Base-by-base conservation (phyloP, 805 yeast genomes). In the Candida pseudofarinosa region DNA sequence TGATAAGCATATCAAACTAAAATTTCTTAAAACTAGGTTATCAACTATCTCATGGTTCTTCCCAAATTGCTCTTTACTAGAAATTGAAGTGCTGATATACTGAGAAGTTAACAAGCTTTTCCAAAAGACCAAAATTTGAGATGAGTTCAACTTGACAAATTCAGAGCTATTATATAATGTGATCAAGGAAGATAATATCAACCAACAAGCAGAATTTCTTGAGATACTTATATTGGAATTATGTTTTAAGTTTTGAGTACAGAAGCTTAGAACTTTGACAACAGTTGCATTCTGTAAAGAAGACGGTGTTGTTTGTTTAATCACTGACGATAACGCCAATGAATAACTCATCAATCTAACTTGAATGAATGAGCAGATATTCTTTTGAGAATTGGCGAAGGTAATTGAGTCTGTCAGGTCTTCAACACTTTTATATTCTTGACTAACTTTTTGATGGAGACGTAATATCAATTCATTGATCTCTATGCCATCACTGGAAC, bases 81-180 rank as follows among this genome's bases (percentile, higher is more conserved):
- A 40, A 33, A 55, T 34, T 6, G 50, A 43, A 3, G 62, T 44
- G 30, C 65, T 55, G 10, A 65, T 59, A 37, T 56, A 67, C 39
- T 70, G 75, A 1, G 74, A 67, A 2, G 76, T 70, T 43, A 71
- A 59, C 15, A 71, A 56, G 47, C 67, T 60, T 45, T 71, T 71
- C 75, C 75, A 71, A 37, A 69, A 70, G 4, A 71, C 67, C 31
- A 70, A 53, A 40, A 69, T 62, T 46, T 70, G 75, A 1, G 76
- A 69, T 0, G 74, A 66, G 47, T 70, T 70, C 48, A 71, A 59
- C 43, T 60, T 61, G 14, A 71, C 73, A 48, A 66, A 68, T 45
- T 70, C 76, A 0, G 72, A 65, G 26, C 65, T 67, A 35, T 65
- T 59, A 43, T 68, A 60, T 33, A 69, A 63, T 0, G 73, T 67